phyloP scores from a whole-genome alignment of 2,329 filamentous ascomycete genomes.

The Colletotrichum phormii region DNA sequence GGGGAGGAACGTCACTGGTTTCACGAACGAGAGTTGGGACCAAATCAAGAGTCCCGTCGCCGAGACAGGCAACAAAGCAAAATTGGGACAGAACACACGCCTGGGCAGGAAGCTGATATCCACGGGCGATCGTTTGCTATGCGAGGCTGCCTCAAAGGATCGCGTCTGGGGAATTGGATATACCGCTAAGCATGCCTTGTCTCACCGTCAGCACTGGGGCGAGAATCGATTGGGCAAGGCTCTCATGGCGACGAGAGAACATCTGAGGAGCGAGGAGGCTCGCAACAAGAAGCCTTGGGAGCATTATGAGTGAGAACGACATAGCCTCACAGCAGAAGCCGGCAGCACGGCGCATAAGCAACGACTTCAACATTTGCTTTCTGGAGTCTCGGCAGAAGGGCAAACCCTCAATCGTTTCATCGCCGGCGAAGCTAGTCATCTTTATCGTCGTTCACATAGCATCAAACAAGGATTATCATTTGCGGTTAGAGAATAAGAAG shows the following conservation, averaged over 20 bases:
- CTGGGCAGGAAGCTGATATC: constrained; percentile 44
- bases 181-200: constrained; percentile 1
- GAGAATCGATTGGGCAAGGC: constrained; percentile 3
- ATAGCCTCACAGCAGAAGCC: too few species aligned
- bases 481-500: too few species aligned
- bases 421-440: too few species aligned
- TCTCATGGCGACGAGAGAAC: constrained; percentile 5
- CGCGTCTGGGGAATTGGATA: constrained; percentile 39
- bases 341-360: too few species aligned
- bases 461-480: too few species aligned
- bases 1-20: constrained; percentile 43
- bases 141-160: constrained; percentile 46
- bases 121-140: constrained; percentile 46
- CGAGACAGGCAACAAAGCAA: constrained; percentile 46
- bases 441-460: too few species aligned
- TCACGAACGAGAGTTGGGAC: constrained; percentile 45
- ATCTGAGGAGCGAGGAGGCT: background rate
- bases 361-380: too few species aligned
- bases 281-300: background rate
- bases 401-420: too few species aligned
- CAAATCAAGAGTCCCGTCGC: constrained; percentile 46
- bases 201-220: background rate
- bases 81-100: constrained; percentile 46
- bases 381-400: too few species aligned
- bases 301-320: background rate